phyloP scores from a whole-genome alignment of 1,284 basidiomycete species.

The Xanthoconium separans region DNA sequence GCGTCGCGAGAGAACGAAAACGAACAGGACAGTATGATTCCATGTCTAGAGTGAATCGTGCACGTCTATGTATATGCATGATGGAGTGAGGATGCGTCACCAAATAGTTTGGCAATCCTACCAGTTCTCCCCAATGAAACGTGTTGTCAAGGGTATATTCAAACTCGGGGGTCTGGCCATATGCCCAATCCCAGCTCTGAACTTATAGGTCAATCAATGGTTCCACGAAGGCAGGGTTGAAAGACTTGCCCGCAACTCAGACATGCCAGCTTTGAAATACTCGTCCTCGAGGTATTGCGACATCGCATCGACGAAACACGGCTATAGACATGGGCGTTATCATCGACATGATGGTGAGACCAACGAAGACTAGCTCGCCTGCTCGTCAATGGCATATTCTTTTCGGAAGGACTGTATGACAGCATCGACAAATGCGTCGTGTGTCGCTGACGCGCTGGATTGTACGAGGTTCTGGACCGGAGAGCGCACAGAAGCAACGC shows the following conservation, averaged over 20 bases:
- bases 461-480: conserved; percentile 84
- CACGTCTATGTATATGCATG: background rate
- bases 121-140: conserved; percentile 64
- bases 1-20: conserved; percentile 33
- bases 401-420: conserved; percentile 71
- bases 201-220: conserved; percentile 1
- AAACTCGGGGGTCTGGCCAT: conserved; percentile 95
- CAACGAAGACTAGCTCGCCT: conserved; percentile 32
- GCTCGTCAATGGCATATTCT: conserved; percentile 56
- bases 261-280: conserved; percentile 66
- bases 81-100: background rate
- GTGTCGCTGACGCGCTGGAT: conserved; percentile 53
- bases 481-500: conserved; percentile 89
- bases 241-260: conserved; percentile 63
- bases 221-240: background rate
- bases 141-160: conserved; percentile 50
- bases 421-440: conserved; percentile 71
- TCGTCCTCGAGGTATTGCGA: conserved; percentile 44
- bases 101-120: conserved; percentile 34
- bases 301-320: conserved; percentile 43
- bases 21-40: conserved; percentile 53
- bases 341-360: background rate
- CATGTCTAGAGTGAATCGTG: conserved; percentile 51
- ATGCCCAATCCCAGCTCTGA: conserved; percentile 92
- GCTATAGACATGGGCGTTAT: conserved; percentile 19